phyloP scores from a whole-genome alignment of 2,329 filamentous ascomycete genomes.

The Xylaria hypoxylon region DNA sequence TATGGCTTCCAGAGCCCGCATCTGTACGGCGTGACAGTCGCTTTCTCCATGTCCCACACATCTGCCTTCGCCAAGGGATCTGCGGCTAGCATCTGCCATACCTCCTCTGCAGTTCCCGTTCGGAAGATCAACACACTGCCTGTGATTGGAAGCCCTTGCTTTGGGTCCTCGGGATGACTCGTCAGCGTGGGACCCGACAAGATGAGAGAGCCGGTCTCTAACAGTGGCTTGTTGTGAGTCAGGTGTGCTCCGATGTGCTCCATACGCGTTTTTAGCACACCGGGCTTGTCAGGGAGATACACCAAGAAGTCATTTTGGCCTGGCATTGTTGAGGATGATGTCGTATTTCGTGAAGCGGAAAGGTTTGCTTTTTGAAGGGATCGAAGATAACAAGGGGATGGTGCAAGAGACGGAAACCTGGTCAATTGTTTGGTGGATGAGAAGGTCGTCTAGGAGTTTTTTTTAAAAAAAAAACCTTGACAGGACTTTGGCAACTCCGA shows the following conservation, averaged over 20 bases:
- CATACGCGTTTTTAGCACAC: conserved; percentile 30
- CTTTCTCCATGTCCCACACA: conserved; percentile 42
- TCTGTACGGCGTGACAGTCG: conserved; percentile 38
- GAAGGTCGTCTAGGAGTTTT: too few relatives aligned
- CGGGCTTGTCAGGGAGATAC: conserved; percentile 39
- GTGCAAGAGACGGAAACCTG: background rate
- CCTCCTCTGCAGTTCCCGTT: conserved; percentile 37
- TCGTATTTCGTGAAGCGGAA: background rate
- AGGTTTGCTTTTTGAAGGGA: background rate
- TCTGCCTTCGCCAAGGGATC: conserved; percentile 40
- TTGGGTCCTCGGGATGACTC: conserved; percentile 35
- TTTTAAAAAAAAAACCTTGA: conserved; percentile 12
- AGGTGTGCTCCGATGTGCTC: conserved; percentile 39
- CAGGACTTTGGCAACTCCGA: background rate
- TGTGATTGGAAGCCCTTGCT: conserved; percentile 33
- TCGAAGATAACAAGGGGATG: background rate
- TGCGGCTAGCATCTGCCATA: conserved; percentile 34
- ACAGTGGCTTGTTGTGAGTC: conserved; percentile 35
- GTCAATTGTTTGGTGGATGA: background rate
- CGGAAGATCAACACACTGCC: conserved; percentile 41
- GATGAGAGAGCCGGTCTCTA: conserved; percentile 40
- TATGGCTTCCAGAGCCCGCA: conserved; percentile 42
- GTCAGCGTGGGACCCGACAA: conserved; percentile 40
- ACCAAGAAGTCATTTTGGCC: conserved; percentile 42
- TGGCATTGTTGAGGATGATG: conserved; percentile 10